phyloP scores from a whole-genome alignment of 345 rosid genomes.

The Camelina hispida region DNA sequence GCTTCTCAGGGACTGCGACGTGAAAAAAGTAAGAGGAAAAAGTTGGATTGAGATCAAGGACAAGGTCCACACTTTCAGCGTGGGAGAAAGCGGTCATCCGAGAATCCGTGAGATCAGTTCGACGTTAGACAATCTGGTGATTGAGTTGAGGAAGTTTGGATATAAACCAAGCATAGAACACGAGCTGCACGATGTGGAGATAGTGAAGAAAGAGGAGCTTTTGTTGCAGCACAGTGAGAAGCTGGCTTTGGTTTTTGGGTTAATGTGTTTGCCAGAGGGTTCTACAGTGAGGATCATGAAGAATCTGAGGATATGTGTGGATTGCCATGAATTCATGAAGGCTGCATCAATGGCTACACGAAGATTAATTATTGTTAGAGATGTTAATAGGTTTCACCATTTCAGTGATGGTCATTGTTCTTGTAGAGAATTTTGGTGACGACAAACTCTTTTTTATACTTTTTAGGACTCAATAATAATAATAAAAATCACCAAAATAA shows the following conservation, averaged over 20 bases:
- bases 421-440: conserved; percentile 76
- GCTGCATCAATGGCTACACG: conserved; percentile 56
- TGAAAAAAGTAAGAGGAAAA: conserved; percentile 69
- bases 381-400: conserved; percentile 74
- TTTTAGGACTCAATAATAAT: neutral
- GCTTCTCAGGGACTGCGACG: conserved; percentile 56
- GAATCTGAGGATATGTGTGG: conserved; percentile 77
- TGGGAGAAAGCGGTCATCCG: conserved; percentile 63
- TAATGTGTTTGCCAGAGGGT: conserved; percentile 53
- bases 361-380: conserved; percentile 70
- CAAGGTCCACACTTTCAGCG: conserved; percentile 66
- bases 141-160: conserved; percentile 54
- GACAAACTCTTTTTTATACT: conserved; percentile 31
- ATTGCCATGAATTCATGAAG: conserved; percentile 82
- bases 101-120: conserved; percentile 60
- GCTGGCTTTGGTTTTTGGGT: conserved; percentile 63
- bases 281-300: conserved; percentile 72
- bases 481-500: neutral
- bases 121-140: conserved; percentile 55
- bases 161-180: conserved; percentile 56
- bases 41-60: conserved; percentile 85
- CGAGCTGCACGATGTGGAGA: conserved; percentile 68
- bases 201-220: conserved; percentile 58
- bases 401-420: conserved; percentile 66
- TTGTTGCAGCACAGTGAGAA: conserved; percentile 76